Conservation (phyloP, 2,329 filamentous ascomycete genomes). For the Herpotrichia juniperi region DNA sequence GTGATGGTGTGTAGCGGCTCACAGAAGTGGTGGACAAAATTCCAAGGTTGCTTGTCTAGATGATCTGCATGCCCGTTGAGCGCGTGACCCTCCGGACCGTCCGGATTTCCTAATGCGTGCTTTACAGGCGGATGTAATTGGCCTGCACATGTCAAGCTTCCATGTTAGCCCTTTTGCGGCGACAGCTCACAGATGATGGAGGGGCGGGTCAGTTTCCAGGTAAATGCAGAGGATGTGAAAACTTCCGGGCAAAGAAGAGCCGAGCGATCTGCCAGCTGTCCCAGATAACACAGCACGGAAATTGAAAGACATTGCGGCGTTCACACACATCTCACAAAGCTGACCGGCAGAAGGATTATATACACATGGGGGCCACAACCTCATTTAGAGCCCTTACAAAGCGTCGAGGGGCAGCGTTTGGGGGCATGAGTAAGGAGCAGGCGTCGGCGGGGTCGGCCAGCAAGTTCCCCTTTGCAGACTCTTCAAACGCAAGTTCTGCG, state of each 20-base stretch:
- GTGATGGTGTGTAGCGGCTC: slow-evolving; percentile 8
- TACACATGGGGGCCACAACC: not conserved
- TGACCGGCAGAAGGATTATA: not conserved
- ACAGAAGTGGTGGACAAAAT: not conserved
- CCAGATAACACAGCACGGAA: slow-evolving; percentile 8
- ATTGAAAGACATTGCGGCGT: slow-evolving; percentile 17
- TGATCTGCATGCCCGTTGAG: slow-evolving; percentile 44
- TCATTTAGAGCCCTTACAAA: slow-evolving; percentile 8
- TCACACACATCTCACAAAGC: slow-evolving; percentile 9
- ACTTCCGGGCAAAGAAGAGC: slow-evolving; percentile 20
- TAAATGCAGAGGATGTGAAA: slow-evolving; percentile 6
- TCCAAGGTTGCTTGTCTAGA: slow-evolving; percentile 7
- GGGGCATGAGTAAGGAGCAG: slow-evolving; percentile 18
- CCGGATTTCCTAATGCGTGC: slow-evolving; percentile 30
- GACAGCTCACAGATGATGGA: slow-evolving; percentile 13
- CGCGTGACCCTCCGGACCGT: slow-evolving; percentile 42
- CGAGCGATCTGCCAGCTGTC: slow-evolving; percentile 11
- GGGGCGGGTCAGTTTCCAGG: slow-evolving; percentile 27
- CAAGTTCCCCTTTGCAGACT: slow-evolving; percentile 22
- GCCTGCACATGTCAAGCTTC: slow-evolving; percentile 33
- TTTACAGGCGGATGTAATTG: slow-evolving; percentile 27
- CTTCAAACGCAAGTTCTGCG: slow-evolving; percentile 14
- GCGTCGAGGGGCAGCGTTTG: not conserved
- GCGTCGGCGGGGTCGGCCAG: slow-evolving; percentile 20
- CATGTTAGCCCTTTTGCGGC: slow-evolving; percentile 23